These are phyloP conservation scores for Entomortierella beljakovae DNA, from an alignment of 192 early-diverging fungal genomes.

Conservation along the genomic window DNA sequence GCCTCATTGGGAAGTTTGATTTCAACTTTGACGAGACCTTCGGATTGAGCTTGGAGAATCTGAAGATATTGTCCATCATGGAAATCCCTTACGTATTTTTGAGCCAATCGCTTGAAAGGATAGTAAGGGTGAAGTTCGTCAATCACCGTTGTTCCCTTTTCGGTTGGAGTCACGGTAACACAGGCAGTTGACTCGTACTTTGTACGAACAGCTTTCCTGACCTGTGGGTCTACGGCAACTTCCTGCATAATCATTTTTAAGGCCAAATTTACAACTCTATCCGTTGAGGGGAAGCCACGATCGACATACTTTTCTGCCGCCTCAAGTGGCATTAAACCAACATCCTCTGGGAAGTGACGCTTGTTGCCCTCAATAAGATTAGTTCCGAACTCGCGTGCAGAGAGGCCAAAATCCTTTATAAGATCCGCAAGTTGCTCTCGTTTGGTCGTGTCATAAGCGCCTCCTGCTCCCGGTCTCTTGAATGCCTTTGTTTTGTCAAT, in stretches of 20 bases:
- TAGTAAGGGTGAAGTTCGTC: slow-evolving; percentile 82
- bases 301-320: slow-evolving; percentile 65
- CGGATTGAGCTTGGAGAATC: slow-evolving; percentile 76
- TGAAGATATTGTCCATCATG: slow-evolving; percentile 81
- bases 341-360: slow-evolving; percentile 74
- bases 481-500: slow-evolving; percentile 46
- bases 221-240: slow-evolving; percentile 83
- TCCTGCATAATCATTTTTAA: slow-evolving; percentile 78
- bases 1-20: slow-evolving; percentile 64
- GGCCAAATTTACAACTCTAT: slow-evolving; percentile 69
- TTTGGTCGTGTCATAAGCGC: slow-evolving; percentile 50
- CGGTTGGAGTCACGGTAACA: slow-evolving; percentile 83
- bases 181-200: slow-evolving; percentile 77
- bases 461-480: slow-evolving; percentile 57
- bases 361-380: slow-evolving; percentile 65
- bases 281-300: slow-evolving; percentile 58
- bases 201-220: slow-evolving; percentile 80
- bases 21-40: slow-evolving; percentile 73
- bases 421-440: slow-evolving; percentile 57
- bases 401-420: slow-evolving; percentile 63
- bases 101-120: slow-evolving; percentile 86
- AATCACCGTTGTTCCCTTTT: slow-evolving; percentile 81
- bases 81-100: slow-evolving; percentile 81
- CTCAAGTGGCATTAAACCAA: slow-evolving; percentile 59
- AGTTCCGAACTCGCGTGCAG: slow-evolving; percentile 69